These are phyloP conservation scores for Colletotrichum lini DNA, from an alignment of 2,329 filamentous ascomycete species.

Conservation along the genomic window DNA sequence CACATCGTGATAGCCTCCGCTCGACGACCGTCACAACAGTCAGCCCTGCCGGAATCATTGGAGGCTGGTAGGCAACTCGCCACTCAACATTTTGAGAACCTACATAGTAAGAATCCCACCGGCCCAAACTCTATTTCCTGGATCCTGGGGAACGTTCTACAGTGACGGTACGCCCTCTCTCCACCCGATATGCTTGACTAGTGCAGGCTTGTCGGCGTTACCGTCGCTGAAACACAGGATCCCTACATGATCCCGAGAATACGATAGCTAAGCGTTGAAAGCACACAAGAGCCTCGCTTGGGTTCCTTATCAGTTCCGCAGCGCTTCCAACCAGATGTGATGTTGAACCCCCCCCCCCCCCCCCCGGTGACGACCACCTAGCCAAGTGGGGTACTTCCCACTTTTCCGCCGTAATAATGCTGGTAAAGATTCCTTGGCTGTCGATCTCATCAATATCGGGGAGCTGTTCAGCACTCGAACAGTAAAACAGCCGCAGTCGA, in stretches of 20 bases:
- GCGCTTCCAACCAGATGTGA: background rate
- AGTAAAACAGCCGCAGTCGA: too few relatives aligned
- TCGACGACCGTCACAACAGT: background rate
- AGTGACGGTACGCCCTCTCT: background rate
- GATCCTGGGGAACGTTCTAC: background rate
- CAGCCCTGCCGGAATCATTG: background rate
- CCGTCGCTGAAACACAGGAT: background rate
- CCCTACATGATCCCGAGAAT: background rate
- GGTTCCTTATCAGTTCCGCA: background rate
- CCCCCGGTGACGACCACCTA: too few relatives aligned
- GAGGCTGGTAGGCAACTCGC: background rate
- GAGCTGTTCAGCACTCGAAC: too few relatives aligned
- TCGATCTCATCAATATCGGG: too few relatives aligned
- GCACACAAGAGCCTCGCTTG: background rate
- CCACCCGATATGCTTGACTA: background rate
- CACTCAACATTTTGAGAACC: background rate
- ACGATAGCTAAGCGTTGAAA: background rate
- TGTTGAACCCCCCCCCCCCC: background rate
- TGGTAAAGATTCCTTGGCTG: too few relatives aligned
- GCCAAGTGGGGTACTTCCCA: too few relatives aligned
- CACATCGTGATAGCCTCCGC: background rate
- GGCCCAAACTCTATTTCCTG: background rate
- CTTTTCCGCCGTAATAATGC: too few relatives aligned
- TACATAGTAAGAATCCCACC: background rate
- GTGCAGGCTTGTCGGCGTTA: background rate